Evolutionary conservation across 140 eudicot genomes (phyloP).

Genomic region (Anethum foeniculum): DNA sequence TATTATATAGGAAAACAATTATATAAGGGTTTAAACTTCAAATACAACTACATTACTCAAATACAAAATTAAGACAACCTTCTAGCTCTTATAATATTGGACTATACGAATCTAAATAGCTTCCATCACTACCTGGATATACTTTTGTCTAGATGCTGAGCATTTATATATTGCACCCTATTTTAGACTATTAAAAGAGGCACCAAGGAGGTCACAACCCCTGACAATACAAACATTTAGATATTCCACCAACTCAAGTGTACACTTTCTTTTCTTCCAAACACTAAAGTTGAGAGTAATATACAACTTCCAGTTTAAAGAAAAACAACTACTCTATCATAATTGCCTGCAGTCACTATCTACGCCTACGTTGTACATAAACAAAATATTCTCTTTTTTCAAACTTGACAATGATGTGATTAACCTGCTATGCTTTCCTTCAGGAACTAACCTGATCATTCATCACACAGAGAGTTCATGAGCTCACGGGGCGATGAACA

Average conservation of each 20-base stretch:
- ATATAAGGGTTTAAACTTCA: too few relatives aligned
- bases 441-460: conserved; percentile 14
- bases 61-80: neutral
- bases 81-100: neutral
- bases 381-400: neutral
- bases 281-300: neutral
- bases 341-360: neutral
- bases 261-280: conserved; percentile 2
- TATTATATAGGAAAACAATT: too few relatives aligned
- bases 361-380: conserved; percentile 9
- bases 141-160: neutral
- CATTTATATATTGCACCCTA: neutral
- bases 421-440: neutral
- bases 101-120: neutral
- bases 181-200: neutral
- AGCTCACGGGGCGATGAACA: conserved; percentile 47
- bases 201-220: neutral
- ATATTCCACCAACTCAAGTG: neutral
- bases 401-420: neutral
- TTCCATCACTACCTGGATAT: neutral
- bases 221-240: neutral
- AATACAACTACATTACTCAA: neutral
- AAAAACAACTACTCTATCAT: neutral
- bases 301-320: neutral
- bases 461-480: conserved; percentile 40